Evolutionary conservation across 2,329 filamentous ascomycete species (phyloP).

Genomic region (Xylariaceae sp.): DNA sequence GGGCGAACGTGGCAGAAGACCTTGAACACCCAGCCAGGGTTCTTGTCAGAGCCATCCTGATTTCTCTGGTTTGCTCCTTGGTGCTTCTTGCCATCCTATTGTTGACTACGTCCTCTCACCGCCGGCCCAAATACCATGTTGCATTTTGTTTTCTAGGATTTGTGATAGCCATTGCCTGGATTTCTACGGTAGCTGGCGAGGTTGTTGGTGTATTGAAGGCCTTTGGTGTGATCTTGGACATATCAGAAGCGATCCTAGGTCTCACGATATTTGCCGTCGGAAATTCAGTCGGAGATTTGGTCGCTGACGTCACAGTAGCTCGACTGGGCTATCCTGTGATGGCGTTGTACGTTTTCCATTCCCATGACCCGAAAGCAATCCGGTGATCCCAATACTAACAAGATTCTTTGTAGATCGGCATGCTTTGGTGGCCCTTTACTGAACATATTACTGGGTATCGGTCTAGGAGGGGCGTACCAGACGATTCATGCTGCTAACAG

Average conservation of each 20-base stretch:
- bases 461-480: constrained; percentile 87
- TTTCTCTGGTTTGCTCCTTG: constrained; percentile 65
- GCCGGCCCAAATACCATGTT: constrained; percentile 69
- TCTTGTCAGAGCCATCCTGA: constrained; percentile 56
- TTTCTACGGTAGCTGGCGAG: constrained; percentile 90
- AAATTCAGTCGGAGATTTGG: constrained; percentile 89
- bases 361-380: background rate
- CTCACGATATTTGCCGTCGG: constrained; percentile 95
- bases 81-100: constrained; percentile 64
- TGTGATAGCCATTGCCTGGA: constrained; percentile 89
- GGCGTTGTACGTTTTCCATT: constrained; percentile 58
- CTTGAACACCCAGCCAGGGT: constrained; percentile 46
- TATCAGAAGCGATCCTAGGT: constrained; percentile 90
- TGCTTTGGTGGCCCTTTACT: constrained; percentile 99
- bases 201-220: constrained; percentile 94
- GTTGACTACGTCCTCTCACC: constrained; percentile 61
- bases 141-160: constrained; percentile 87
- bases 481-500: constrained; percentile 67
- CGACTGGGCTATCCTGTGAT: constrained; percentile 93
- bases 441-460: constrained; percentile 92
- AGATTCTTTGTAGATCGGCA: constrained; percentile 54
- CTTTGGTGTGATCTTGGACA: constrained; percentile 84
- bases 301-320: constrained; percentile 92
- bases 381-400: constrained; percentile 22
- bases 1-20: constrained; percentile 62